Evolutionary conservation across 495 filamentous ascomycete species (phyloP), one percentile per base, ranked within the genome.

Genomic region (Venustampulla echinocandica): DNA sequence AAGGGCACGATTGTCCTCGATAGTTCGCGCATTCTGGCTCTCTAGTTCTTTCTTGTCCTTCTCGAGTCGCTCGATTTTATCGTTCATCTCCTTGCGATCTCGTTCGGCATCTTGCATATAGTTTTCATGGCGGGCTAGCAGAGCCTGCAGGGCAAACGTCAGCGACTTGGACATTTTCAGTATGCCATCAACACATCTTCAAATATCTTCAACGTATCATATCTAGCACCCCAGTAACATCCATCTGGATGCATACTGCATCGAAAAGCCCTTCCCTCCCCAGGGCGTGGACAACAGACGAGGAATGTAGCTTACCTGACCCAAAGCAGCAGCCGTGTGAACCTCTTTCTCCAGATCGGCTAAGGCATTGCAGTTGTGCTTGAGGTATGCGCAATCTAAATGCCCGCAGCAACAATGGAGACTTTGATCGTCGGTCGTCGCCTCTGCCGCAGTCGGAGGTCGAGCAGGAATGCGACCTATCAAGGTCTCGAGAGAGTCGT

Each of bases 31-130:
- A 64, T 96, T 96, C 46, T 73, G 73, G 10, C 67, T 66, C 61
- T 95, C 85, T 21, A 90, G 74, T 44, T 81, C 69, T 52, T 66
- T 70, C 60, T 89, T 93, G 51, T 94, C 84, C 40, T 63, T 66
- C 64, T 95, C 89, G 15, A 98, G 67, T 50, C 69, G 68, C 46
- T 85, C 81, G 54, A 96, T 85, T 34, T 71, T 84, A 28, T 69
- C 64, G 10, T 73, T 69, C 69, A 93, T 77, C 23, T 77, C 77
- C 35, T 65, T 63, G 13, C 92, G 81, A 57, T 95, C 86, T 42
- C 80, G 75, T 69, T 94, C 88, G 42, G 87, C 84, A 59, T 95
- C 87, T 15, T 79, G 82, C 71, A 95, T 86, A 62, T 94, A 95
- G 30, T 81, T 77, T 67, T 96, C 90, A 75, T 97, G 90, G 46